Evolutionary conservation across 768 basidiomycete genomes (phyloP).

Genomic region (Gymnopilus junonius): DNA sequence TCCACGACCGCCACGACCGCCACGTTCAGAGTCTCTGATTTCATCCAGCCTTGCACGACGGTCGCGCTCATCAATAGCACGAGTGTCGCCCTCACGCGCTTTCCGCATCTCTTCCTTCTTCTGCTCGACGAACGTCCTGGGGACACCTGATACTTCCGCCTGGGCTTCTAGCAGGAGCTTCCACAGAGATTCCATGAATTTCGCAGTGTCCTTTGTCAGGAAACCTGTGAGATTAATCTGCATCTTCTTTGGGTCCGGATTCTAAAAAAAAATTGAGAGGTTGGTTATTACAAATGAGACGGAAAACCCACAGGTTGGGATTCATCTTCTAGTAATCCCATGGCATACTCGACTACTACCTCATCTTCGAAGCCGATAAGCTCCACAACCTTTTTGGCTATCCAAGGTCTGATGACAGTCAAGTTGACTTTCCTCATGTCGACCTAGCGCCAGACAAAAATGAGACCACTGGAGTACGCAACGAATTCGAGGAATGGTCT

Average conservation of each 20-base stretch:
- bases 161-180: slow-evolving; percentile 93
- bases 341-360: slow-evolving; percentile 94
- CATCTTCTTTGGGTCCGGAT: slow-evolving; percentile 93
- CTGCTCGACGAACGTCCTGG: slow-evolving; percentile 86
- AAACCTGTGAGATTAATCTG: slow-evolving; percentile 95
- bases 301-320: slow-evolving; percentile 68
- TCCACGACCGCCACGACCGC: slow-evolving; percentile 47
- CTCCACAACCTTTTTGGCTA: slow-evolving; percentile 90
- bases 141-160: slow-evolving; percentile 85
- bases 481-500: no score
- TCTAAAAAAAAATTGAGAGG: slow-evolving; percentile 43
- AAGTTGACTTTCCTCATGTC: slow-evolving; percentile 97
- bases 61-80: slow-evolving; percentile 73
- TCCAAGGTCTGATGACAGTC: slow-evolving; percentile 92
- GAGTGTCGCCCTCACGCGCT: slow-evolving; percentile 63
- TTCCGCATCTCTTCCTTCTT: slow-evolving; percentile 92
- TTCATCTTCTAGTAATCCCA: slow-evolving; percentile 90
- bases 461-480: not conserved
- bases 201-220: slow-evolving; percentile 81
- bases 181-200: slow-evolving; percentile 92
- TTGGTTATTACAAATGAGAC: not conserved
- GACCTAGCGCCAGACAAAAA: slow-evolving; percentile 52
- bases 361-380: slow-evolving; percentile 96
- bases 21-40: slow-evolving; percentile 64
- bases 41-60: slow-evolving; percentile 72